These are phyloP conservation scores for Stephanodiscus triporus DNA, from an alignment of 108 stramenopile genomes.

Conservation along the genomic window DNA sequence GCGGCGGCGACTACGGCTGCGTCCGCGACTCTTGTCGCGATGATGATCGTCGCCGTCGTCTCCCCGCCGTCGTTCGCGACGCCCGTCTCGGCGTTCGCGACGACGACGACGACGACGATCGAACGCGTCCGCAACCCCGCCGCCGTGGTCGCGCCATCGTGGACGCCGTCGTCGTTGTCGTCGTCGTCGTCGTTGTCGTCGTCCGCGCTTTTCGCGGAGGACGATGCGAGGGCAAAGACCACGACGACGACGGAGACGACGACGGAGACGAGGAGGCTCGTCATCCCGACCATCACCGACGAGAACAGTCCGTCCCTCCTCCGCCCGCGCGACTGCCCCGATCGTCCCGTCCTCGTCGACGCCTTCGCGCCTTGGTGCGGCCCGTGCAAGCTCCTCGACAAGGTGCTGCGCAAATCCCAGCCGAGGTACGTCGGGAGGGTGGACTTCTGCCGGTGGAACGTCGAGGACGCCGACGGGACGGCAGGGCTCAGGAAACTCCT, in stretches of 20 bases:
- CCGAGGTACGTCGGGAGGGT: conserved; percentile 35
- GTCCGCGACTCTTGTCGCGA: too few species aligned
- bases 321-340: conserved; percentile 8
- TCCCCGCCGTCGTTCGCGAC: too few species aligned
- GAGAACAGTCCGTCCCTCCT: conserved; percentile 8
- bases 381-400: conserved; percentile 48
- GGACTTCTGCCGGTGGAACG: conserved; percentile 47
- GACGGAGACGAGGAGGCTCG: background rate
- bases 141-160: too few species aligned
- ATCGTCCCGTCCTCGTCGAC: conserved; percentile 19
- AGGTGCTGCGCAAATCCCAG: conserved; percentile 39
- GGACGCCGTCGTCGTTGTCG: too few species aligned
- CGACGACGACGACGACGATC: too few species aligned
- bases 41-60: too few species aligned
- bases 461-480: conserved; percentile 37
- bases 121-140: too few species aligned
- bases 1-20: too few species aligned
- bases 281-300: conserved; percentile 13
- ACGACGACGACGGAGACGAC: background rate
- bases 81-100: too few species aligned
- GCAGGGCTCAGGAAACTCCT: conserved; percentile 23
- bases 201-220: too few species aligned
- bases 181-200: too few species aligned
- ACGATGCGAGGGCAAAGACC: too few species aligned
- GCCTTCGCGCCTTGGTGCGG: conserved; percentile 39